Conservation (phyloP, 176 grass and related monocot species). For the Lolium multiflorum region DNA sequence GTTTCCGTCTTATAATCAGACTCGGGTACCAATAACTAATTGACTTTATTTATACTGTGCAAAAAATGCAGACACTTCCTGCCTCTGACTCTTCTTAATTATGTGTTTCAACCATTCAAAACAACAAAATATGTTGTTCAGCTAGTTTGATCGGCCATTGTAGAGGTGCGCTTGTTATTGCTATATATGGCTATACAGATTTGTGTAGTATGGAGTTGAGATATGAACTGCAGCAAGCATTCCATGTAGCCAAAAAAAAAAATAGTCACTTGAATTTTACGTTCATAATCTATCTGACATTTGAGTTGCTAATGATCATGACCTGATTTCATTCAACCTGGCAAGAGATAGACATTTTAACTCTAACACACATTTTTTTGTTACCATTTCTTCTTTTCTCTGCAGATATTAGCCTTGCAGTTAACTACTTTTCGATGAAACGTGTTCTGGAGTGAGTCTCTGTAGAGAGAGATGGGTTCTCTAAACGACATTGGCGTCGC, state of each 20-base stretch:
- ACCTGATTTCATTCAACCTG: neutral
- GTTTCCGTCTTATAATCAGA: neutral
- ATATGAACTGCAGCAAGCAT: neutral
- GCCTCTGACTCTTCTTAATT: no score
- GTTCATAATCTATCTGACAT: neutral
- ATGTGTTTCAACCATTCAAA: no score
- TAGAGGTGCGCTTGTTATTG: neutral
- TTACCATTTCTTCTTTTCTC: neutral
- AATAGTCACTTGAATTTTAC: neutral
- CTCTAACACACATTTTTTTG: neutral
- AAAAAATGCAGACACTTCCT: no score
- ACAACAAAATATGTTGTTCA: no score
- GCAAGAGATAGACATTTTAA: neutral
- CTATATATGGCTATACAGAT: neutral
- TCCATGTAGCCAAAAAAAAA: neutral
- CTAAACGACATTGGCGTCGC: conserved; percentile 69
- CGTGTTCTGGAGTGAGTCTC: conserved; percentile 35
- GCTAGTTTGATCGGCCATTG: no score
- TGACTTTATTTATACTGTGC: neutral
- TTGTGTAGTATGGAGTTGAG: neutral
- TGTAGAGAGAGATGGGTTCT: conserved; percentile 66
- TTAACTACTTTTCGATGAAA: neutral
- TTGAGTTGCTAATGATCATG: neutral
- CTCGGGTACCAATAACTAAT: neutral
- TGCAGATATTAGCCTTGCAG: conserved; percentile 33